Conservation (phyloP, 257 asterid species). For the Nicotiana tabacum region DNA sequence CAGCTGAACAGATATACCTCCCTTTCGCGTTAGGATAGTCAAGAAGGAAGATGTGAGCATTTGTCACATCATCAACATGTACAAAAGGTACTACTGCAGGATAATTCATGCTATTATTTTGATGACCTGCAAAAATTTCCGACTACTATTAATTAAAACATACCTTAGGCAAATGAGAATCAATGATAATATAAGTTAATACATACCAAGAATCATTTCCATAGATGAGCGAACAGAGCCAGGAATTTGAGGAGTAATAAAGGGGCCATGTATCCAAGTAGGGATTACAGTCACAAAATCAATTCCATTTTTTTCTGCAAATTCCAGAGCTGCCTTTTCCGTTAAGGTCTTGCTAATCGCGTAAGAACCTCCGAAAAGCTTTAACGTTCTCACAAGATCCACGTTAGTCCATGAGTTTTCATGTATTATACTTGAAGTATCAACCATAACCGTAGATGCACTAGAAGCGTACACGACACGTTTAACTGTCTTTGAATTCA, state of each 20-base stretch:
- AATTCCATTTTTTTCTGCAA: slow-evolving; percentile 40
- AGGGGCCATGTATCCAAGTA: slow-evolving; percentile 52
- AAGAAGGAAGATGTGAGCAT: slow-evolving; percentile 34
- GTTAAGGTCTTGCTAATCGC: slow-evolving; percentile 42
- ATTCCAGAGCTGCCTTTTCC: slow-evolving; percentile 43
- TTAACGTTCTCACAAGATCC: not conserved
- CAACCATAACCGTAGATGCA: slow-evolving; percentile 17
- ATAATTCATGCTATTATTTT: not conserved
- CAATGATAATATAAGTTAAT: too few relatives aligned
- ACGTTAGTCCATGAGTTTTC: slow-evolving; percentile 38
- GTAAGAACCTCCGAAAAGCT: slow-evolving; percentile 23
- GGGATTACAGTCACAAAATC: slow-evolving; percentile 46
- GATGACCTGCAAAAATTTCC: not conserved
- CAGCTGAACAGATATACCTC: slow-evolving; percentile 40
- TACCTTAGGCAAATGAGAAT: not conserved
- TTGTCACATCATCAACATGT: slow-evolving; percentile 40
- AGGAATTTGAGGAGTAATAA: slow-evolving; percentile 39
- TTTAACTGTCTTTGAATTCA: slow-evolving; percentile 37
- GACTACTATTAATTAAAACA: not conserved
- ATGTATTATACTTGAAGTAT: slow-evolving; percentile 10
- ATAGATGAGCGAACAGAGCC: not conserved
- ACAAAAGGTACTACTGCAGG: slow-evolving; percentile 13
- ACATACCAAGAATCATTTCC: not conserved
- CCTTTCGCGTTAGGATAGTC: slow-evolving; percentile 35
- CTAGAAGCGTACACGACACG: slow-evolving; percentile 51